These are phyloP conservation scores for Andrographis paniculata DNA, from an alignment of 305 asterid genomes.

Conservation along the genomic window DNA sequence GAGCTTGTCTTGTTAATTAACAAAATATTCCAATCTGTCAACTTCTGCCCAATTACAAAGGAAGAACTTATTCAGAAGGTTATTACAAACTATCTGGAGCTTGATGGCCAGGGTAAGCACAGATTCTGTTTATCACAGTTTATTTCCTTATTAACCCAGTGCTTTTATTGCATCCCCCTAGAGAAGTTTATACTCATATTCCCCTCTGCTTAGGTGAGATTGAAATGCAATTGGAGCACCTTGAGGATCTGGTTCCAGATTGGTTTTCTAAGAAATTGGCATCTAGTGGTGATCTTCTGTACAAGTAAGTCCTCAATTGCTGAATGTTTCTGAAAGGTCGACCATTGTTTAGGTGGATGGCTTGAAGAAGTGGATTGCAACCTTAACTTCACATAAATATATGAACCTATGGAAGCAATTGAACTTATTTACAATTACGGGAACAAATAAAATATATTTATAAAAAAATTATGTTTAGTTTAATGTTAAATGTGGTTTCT, in stretches of 20 bases:
- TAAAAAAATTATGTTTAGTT: too few species aligned
- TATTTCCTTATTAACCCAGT: background rate
- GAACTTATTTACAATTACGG: too few species aligned
- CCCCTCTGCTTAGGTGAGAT: slow-evolving; percentile 44
- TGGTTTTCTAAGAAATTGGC: slow-evolving; percentile 61
- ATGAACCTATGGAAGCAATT: too few species aligned
- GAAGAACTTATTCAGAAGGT: slow-evolving; percentile 86
- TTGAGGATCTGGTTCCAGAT: slow-evolving; percentile 78
- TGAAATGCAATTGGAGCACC: slow-evolving; percentile 55
- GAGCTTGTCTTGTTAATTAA: slow-evolving; percentile 53
- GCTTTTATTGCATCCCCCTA: background rate
- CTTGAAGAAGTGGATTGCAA: too few species aligned
- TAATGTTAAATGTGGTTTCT: too few species aligned
- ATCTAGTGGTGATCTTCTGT: slow-evolving; percentile 61
- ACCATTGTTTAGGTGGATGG: background rate
- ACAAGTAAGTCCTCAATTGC: slow-evolving; percentile 38
- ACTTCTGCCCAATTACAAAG: slow-evolving; percentile 61
- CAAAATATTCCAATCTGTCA: slow-evolving; percentile 49
- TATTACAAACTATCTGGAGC: slow-evolving; percentile 47
- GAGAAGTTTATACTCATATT: slow-evolving; percentile 7
- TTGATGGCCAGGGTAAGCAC: slow-evolving; percentile 50
- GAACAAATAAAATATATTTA: too few species aligned
- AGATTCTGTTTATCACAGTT: slow-evolving; percentile 11
- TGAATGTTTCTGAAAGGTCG: slow-evolving; percentile 8
- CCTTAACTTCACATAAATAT: too few species aligned